Percentiles rank a stretch among this genome's conserved stretches.
phyloP scores from a whole-genome alignment of 2,329 filamentous ascomycete species.

The Alternaria tenuissima region DNA sequence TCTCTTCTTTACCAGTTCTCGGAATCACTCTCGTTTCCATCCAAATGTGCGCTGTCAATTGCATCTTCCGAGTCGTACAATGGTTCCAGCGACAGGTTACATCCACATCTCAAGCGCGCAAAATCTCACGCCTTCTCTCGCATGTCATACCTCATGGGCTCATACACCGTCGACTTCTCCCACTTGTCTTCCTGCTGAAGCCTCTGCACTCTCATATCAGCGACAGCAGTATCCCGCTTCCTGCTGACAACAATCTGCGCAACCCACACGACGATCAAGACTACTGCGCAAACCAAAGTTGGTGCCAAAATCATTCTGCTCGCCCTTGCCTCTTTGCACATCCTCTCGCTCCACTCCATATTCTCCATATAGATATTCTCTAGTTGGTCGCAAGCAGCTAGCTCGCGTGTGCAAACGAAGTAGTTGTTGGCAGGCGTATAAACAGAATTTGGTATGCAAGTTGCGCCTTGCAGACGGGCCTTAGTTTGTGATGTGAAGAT shows the following conservation, averaged over 20 bases:
- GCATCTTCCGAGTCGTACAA: not conserved
- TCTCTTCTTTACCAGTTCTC: not conserved
- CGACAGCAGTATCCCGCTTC: not conserved
- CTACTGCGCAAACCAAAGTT: not conserved
- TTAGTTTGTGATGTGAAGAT: not conserved
- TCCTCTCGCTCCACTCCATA: not conserved
- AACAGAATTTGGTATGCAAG: not conserved
- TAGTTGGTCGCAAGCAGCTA: not conserved
- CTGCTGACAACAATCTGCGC: not conserved
- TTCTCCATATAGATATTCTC: not conserved
- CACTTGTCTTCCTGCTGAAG: not conserved
- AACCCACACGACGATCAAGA: not conserved
- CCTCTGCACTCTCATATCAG: not conserved
- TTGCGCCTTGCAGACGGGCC: not conserved
- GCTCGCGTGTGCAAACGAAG: constrained; percentile 5
- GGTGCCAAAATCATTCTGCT: not conserved
- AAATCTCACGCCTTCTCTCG: not conserved
- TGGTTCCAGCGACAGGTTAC: not conserved
- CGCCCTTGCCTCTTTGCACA: constrained; percentile 1
- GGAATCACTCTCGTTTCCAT: not conserved
- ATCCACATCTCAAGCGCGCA: not conserved
- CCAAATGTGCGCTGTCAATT: not conserved
- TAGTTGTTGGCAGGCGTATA: not conserved
- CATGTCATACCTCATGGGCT: not conserved
- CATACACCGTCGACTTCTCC: not conserved